phyloP scores from a whole-genome alignment of 352 stramenopile species.

The Pythium insidiosum region DNA sequence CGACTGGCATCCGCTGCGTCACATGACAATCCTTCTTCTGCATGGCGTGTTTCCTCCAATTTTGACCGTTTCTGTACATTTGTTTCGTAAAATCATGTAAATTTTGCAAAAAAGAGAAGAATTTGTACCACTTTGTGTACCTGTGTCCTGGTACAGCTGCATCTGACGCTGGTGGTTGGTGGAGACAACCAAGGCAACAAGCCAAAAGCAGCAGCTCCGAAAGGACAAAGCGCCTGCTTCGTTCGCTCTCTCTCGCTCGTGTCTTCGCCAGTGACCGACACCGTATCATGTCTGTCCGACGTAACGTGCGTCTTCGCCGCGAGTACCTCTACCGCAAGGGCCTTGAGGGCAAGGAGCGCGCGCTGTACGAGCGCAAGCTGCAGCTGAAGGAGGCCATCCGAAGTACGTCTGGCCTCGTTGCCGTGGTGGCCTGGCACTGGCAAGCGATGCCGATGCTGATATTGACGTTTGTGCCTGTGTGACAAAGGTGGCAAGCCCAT shows the following conservation, averaged over 20 bases:
- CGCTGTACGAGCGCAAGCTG: slow-evolving; percentile 96
- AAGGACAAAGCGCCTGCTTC: background rate
- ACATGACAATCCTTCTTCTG: slow-evolving; percentile 1
- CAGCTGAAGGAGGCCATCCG: slow-evolving; percentile 92
- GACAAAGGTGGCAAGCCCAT: slow-evolving; percentile 93
- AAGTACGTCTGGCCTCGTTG: slow-evolving; percentile 11
- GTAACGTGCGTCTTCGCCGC: slow-evolving; percentile 96
- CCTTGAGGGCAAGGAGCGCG: slow-evolving; percentile 93
- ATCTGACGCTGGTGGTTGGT: slow-evolving; percentile 6
- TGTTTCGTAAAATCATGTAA: background rate
- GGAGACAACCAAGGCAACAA: background rate
- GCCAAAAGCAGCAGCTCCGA: slow-evolving; percentile 6
- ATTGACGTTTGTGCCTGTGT: slow-evolving; percentile 1
- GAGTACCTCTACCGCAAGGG: slow-evolving; percentile 99
- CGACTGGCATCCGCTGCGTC: slow-evolving; percentile 10
- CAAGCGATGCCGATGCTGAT: too few species aligned
- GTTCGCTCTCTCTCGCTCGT: too few species aligned
- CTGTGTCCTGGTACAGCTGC: slow-evolving; percentile 1
- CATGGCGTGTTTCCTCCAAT: background rate
- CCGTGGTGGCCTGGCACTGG: too few species aligned
- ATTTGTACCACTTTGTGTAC: too few species aligned
- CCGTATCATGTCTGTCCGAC: slow-evolving; percentile 88
- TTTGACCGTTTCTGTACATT: too few species aligned
- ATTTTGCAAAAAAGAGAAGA: too few species aligned
- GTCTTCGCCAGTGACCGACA: too few species aligned